Conservation (phyloP, 1,139 yeast species). For the Geotrichum reessii region DNA sequence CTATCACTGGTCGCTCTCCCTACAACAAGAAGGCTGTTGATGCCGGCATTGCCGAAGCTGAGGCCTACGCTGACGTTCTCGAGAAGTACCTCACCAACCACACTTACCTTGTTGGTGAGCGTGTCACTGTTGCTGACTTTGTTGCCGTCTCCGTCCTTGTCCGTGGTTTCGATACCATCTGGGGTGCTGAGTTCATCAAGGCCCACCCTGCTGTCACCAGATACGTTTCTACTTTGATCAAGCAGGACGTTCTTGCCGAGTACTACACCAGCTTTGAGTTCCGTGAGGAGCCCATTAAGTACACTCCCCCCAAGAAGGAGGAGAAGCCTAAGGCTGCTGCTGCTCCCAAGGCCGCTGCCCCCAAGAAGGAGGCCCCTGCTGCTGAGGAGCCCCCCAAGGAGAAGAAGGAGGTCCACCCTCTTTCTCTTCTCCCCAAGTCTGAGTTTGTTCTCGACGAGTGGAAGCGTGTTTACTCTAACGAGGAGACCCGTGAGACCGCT, state of each 20-base stretch:
- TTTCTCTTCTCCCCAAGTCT: slow-evolving; percentile 72
- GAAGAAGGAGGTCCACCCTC: slow-evolving; percentile 82
- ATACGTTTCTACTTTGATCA: slow-evolving; percentile 75
- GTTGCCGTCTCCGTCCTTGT: slow-evolving; percentile 52
- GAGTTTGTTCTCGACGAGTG: slow-evolving; percentile 77
- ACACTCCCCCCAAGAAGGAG: slow-evolving; percentile 9
- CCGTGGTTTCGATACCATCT: slow-evolving; percentile 63
- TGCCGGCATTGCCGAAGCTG: slow-evolving; percentile 44
- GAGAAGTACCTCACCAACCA: slow-evolving; percentile 48
- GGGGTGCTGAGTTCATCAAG: slow-evolving; percentile 74
- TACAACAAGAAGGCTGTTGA: slow-evolving; percentile 82
- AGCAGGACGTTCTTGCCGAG: slow-evolving; percentile 50
- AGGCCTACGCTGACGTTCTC: slow-evolving; percentile 31
- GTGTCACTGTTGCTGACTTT: slow-evolving; percentile 80
- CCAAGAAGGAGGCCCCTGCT: slow-evolving; percentile 37
- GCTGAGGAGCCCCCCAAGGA: slow-evolving; percentile 42
- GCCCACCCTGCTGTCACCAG: slow-evolving; percentile 70
- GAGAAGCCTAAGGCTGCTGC: slow-evolving; percentile 14
- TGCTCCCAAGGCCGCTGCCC: slow-evolving; percentile 18
- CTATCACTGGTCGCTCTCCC: slow-evolving; percentile 48
- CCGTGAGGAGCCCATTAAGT: slow-evolving; percentile 52
- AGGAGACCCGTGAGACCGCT: slow-evolving; percentile 91
- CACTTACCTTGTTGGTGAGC: slow-evolving; percentile 91
- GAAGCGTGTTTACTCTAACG: slow-evolving; percentile 96
- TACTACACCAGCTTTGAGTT: slow-evolving; percentile 43